Conservation (phyloP, 768 basidiomycete species). For the Vararia minispora region DNA sequence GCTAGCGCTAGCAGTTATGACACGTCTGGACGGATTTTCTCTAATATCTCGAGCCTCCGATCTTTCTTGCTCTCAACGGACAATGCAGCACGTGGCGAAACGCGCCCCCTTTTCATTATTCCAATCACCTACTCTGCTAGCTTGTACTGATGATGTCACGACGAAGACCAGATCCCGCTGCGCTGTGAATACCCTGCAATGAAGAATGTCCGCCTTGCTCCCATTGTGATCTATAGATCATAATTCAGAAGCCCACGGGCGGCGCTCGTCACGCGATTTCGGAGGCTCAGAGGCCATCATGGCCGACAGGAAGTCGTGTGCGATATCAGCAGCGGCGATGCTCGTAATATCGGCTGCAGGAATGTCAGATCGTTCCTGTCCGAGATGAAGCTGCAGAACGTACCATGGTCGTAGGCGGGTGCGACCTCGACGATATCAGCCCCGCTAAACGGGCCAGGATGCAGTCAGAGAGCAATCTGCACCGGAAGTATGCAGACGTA, state of each 20-base stretch:
- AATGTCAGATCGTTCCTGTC: conserved; percentile 2
- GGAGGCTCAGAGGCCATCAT: conserved; percentile 35
- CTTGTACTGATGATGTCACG: too few species aligned
- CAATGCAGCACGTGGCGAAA: too few species aligned
- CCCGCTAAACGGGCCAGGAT: conserved; percentile 29
- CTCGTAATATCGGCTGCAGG: conserved; percentile 51
- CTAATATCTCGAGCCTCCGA: too few species aligned
- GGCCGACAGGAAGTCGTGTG: conserved; percentile 59
- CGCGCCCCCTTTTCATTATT: too few species aligned
- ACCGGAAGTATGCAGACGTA: conserved; percentile 25
- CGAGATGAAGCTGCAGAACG: conserved; percentile 9
- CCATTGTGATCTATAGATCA: conserved; percentile 10
- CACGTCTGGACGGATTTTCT: too few species aligned
- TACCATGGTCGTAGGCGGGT: conserved; percentile 64
- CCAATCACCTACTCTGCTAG: too few species aligned
- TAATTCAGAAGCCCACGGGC: conserved; percentile 19
- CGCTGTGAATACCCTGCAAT: too few species aligned
- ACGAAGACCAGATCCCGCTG: too few species aligned
- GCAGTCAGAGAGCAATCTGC: neutral
- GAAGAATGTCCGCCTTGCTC: too few species aligned
- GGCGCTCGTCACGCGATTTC: conserved; percentile 14
- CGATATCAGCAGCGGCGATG: conserved; percentile 56
- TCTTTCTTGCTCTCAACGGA: too few species aligned
- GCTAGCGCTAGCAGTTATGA: too few species aligned
- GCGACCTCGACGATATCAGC: conserved; percentile 67